phyloP scores from a whole-genome alignment of 192 early-diverging fungal genomes.

The Umbelopsis sp. region DNA sequence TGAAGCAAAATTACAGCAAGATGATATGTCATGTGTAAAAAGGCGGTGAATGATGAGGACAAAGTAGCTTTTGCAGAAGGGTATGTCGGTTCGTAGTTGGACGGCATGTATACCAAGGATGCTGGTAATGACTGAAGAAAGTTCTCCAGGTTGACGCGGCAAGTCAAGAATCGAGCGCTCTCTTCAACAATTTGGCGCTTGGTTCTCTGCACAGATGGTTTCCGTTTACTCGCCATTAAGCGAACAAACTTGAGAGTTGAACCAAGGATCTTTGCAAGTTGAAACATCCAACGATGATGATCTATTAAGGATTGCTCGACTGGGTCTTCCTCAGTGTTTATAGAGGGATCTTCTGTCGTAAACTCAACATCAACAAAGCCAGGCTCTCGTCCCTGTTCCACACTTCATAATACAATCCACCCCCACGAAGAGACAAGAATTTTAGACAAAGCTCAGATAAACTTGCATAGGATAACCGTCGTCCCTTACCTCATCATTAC shows the following conservation, averaged over 20 bases:
- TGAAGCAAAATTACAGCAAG: conserved; percentile 23
- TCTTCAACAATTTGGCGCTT: neutral
- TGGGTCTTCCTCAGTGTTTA: conserved; percentile 22
- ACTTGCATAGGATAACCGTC: too few relatives aligned
- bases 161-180: neutral
- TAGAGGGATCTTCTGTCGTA: conserved; percentile 25
- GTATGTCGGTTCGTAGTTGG: neutral
- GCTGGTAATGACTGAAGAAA: neutral
- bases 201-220: neutral
- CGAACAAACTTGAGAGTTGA: conserved; percentile 11
- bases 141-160: conserved; percentile 5
- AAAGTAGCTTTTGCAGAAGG: conserved; percentile 3
- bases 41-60: neutral
- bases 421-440: neutral
- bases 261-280: neutral
- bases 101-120: neutral
- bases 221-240: neutral
- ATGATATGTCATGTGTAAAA: conserved; percentile 24
- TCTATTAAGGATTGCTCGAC: conserved; percentile 2
- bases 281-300: conserved; percentile 13
- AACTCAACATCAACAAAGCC: conserved; percentile 21
- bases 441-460: neutral
- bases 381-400: conserved; percentile 25
- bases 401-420: conserved; percentile 13
- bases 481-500: conserved; percentile 27